Conservation (phyloP, 208 protist genomes). For the Sergeia podlipaevii region DNA sequence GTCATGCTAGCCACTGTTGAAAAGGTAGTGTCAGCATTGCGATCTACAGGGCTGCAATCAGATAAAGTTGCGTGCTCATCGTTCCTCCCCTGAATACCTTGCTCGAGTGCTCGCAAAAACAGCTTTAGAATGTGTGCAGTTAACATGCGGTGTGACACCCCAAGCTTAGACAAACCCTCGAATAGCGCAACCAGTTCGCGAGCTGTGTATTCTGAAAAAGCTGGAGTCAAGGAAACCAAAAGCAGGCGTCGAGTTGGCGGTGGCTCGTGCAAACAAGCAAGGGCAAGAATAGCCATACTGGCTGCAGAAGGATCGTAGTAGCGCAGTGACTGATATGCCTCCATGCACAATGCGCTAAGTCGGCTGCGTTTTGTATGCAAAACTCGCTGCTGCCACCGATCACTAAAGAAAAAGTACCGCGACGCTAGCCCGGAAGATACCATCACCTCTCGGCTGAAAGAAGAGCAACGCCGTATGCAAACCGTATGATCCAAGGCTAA, state of each 20-base stretch:
- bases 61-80: no score
- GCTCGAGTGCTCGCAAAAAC: conserved; percentile 11
- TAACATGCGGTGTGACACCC: conserved; percentile 14
- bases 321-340: conserved; percentile 22
- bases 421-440: no score
- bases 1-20: conserved; percentile 4
- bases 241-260: conserved; percentile 7
- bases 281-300: conserved; percentile 8
- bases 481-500: no score
- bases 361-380: no score
- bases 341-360: neutral
- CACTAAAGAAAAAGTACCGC: no score
- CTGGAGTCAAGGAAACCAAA: conserved; percentile 13
- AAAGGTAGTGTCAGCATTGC: neutral
- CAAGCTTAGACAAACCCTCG: conserved; percentile 12
- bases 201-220: conserved; percentile 4
- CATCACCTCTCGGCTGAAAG: no score
- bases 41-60: neutral
- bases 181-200: conserved; percentile 12
- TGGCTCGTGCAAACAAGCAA: conserved; percentile 12
- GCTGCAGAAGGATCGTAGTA: conserved; percentile 13
- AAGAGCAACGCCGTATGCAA: no score
- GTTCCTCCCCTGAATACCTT: neutral
- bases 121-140: conserved; percentile 27
- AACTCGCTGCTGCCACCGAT: no score